Base-by-base conservation (phyloP, 2,329 filamentous ascomycete species). In the Aureobasidium pullulans region DNA sequence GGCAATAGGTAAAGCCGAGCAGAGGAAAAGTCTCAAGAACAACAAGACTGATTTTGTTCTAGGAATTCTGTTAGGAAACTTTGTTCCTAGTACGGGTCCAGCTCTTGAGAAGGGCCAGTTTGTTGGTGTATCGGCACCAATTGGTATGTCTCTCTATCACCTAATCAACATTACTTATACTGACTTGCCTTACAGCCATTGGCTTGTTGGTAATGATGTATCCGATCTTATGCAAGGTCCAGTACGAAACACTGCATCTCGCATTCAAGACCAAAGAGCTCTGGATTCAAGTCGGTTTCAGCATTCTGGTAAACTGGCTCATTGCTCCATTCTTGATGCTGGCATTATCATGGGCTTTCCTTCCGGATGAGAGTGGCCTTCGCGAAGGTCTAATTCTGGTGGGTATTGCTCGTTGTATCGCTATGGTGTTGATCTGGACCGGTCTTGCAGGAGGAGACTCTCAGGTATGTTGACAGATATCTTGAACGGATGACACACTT, bases 201-300 rank as follows among this genome's bases (percentile, higher is more conserved):
- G 90, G 90, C 0, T 75, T 96, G 0, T 79, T 96, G 1, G 85
- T 95, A 43, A 96, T 96, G 90, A 96, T 96, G 89, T 96, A 94
- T 68, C 91, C 90, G 0, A 95, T 96, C 61, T 77, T 96, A 0
- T 95, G 89, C 79, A 94, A 94, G 71, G 87, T 95, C 6, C 84
- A 84, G 42, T 94, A 84, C 72, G 90, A 95, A 70, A 82, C 83
- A 0, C 74, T 95, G 9, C 88, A 90, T 70, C 75, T 81, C 2
- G 76, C 90, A 4, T 81, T 94, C 61, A 71, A 75, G 2, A 77
- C 84, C 2, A 77, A 78, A 2, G 76, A 77, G 0, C 76, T 95
- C 2, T 96, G 89, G 90, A 82, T 84, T 53, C 90, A 96, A 70
- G 82, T 96, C n/a, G 76, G 70, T 0, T 89, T 96, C 66, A 91